A percentile compares a stretch with the other conserved stretches of the same genome.
Conservation (phyloP, 345 rosid species). For the Erodium maritimum region DNA sequence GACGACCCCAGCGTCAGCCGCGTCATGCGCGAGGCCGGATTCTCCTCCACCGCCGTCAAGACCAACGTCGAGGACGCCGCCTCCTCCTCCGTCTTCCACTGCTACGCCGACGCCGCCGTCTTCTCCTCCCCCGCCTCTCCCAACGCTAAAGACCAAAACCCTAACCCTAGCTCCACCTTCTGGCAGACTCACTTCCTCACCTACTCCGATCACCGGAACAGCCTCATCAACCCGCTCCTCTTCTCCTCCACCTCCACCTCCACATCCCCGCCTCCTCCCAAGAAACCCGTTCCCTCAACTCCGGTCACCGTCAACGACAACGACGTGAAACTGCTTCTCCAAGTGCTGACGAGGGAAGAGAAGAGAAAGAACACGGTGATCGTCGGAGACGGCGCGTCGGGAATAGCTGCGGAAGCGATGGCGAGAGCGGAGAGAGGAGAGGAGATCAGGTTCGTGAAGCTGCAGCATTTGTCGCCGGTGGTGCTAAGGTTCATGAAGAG, state of each 20-base stretch:
- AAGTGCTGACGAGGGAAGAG: constrained; percentile 32
- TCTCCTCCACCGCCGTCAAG: constrained; percentile 69
- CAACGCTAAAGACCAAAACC: constrained; percentile 30
- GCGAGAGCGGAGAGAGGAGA: constrained; percentile 57
- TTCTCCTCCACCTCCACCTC: constrained; percentile 34
- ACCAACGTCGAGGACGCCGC: constrained; percentile 61
- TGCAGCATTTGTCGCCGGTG: constrained; percentile 55
- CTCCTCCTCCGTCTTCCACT: constrained; percentile 49
- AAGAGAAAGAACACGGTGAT: constrained; percentile 58
- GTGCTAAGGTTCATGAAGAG: constrained; percentile 54
- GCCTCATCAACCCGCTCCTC: constrained; percentile 23
- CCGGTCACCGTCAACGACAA: constrained; percentile 32
- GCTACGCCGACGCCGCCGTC: constrained; percentile 34
- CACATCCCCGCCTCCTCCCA: constrained; percentile 42
- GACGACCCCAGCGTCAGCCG: constrained; percentile 87
- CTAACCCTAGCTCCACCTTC: constrained; percentile 23
- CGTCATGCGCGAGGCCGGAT: constrained; percentile 92
- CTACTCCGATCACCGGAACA: constrained; percentile 37
- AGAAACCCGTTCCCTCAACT: constrained; percentile 17
- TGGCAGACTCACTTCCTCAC: constrained; percentile 46
- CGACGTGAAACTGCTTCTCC: constrained; percentile 56
- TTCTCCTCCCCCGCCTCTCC: constrained; percentile 88
- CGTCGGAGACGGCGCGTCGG: constrained; percentile 55
- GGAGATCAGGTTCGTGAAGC: constrained; percentile 48
- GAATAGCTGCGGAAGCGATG: constrained; percentile 44